Evolutionary conservation across 2,329 filamentous ascomycete species (phyloP).

Genomic region (Arthrinium phaeospermum): DNA sequence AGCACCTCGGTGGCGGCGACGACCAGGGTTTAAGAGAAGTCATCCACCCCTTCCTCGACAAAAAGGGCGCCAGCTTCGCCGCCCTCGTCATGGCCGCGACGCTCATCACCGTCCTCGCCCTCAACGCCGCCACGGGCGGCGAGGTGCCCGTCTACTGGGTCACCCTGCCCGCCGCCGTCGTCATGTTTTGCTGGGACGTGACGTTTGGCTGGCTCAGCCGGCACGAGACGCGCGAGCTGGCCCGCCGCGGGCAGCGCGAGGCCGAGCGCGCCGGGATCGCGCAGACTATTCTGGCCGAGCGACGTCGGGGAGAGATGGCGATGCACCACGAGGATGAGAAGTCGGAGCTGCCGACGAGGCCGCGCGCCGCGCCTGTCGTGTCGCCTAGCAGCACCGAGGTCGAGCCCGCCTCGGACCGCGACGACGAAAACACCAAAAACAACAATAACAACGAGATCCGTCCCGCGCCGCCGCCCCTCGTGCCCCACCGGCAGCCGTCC

Average conservation of each 20-base stretch:
- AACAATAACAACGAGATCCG: not conserved
- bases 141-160: slow-evolving; percentile 70
- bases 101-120: slow-evolving; percentile 66
- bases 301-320: no score
- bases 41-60: slow-evolving; percentile 77
- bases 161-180: slow-evolving; percentile 69
- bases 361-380: not conserved
- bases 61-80: slow-evolving; percentile 67
- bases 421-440: not conserved
- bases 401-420: not conserved
- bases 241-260: slow-evolving; percentile 58
- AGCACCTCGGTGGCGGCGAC: slow-evolving; percentile 52
- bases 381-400: not conserved
- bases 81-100: slow-evolving; percentile 70
- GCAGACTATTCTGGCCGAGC: not conserved
- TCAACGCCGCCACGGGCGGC: slow-evolving; percentile 66
- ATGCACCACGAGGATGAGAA: not conserved
- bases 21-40: slow-evolving; percentile 72
- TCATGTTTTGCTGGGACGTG: slow-evolving; percentile 74
- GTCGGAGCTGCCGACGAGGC: not conserved
- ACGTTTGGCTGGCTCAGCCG: slow-evolving; percentile 67
- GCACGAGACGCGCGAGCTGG: slow-evolving; percentile 66
- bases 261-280: slow-evolving; percentile 39
- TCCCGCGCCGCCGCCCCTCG: not conserved
- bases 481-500: not conserved